phyloP scores from a whole-genome alignment of 768 basidiomycete species.

The Filobasidium floriforme region DNA sequence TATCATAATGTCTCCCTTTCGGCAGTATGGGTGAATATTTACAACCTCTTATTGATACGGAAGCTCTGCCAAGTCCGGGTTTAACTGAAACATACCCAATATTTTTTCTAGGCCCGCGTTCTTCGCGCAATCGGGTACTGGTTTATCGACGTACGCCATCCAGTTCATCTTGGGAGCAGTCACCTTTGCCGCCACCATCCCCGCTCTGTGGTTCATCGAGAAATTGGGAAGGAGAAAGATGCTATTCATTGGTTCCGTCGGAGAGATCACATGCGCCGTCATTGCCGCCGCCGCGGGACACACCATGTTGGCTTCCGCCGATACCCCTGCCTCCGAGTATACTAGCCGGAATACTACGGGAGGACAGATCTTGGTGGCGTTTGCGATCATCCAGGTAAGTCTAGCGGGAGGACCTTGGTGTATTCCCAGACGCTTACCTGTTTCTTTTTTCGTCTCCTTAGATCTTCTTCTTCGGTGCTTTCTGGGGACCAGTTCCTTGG shows the following conservation, averaged over 20 bases:
- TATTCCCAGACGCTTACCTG: no score
- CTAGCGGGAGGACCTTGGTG: no score
- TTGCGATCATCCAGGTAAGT: conserved; percentile 59
- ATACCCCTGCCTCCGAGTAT: conserved; percentile 50
- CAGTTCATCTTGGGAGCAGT: conserved; percentile 52
- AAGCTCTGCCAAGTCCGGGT: background rate
- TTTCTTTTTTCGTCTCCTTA: no score
- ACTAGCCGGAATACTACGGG: conserved; percentile 57
- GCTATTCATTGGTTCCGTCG: conserved; percentile 58
- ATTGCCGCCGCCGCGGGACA: conserved; percentile 64
- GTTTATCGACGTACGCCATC: conserved; percentile 66
- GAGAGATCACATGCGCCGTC: conserved; percentile 50
- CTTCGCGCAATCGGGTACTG: conserved; percentile 67
- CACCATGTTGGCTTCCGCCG: conserved; percentile 54
- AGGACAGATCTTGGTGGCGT: conserved; percentile 63
- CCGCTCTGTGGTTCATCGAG: conserved; percentile 65
- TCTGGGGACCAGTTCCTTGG: conserved; percentile 67
- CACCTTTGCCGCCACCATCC: conserved; percentile 63
- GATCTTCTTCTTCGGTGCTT: conserved; percentile 62
- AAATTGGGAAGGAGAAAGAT: conserved; percentile 68
- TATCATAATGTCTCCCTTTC: background rate
- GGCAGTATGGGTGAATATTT: background rate
- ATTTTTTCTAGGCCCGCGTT: conserved; percentile 72
- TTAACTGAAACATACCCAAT: conserved; percentile 30
- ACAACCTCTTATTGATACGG: no score